A percentile compares a stretch with the other conserved stretches of the same genome.
Evolutionary conservation across 192 early-diverging fungal genomes (phyloP).

Genomic region (Rhizoclosmatium globosum): DNA sequence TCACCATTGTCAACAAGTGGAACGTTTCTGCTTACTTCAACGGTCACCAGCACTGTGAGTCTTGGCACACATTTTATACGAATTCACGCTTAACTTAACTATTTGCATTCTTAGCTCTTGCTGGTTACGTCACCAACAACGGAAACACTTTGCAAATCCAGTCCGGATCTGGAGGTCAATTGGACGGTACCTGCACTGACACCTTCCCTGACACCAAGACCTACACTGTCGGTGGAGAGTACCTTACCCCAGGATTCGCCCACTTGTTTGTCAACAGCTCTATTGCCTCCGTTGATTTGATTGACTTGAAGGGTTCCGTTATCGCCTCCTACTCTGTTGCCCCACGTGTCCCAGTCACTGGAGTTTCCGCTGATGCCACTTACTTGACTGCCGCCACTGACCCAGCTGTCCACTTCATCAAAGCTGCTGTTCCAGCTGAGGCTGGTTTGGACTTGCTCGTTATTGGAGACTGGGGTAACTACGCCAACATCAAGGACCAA

Average conservation of each 20-base stretch:
- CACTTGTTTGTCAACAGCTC: slow-evolving; percentile 16
- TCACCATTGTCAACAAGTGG: slow-evolving; percentile 26
- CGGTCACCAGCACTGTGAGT: slow-evolving; percentile 9
- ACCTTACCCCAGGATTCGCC: slow-evolving; percentile 24
- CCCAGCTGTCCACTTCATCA: slow-evolving; percentile 4
- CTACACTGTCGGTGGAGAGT: not conserved
- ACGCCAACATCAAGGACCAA: not conserved
- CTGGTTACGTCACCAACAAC: slow-evolving; percentile 16
- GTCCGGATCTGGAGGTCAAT: slow-evolving; percentile 24
- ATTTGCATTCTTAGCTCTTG: not conserved
- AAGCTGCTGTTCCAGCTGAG: not conserved
- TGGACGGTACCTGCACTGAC: slow-evolving; percentile 14
- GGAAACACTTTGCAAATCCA: slow-evolving; percentile 21
- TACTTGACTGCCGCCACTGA: slow-evolving; percentile 1
- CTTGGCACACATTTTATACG: not conserved
- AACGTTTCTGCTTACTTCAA: slow-evolving; percentile 16
- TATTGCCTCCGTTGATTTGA: not conserved
- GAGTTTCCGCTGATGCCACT: not conserved
- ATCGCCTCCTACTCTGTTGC: not conserved
- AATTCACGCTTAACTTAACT: not conserved
- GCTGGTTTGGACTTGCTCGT: slow-evolving; percentile 6
- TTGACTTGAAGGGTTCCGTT: slow-evolving; percentile 2
- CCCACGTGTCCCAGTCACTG: slow-evolving; percentile 1
- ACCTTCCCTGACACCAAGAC: not conserved
- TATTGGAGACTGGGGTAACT: slow-evolving; percentile 29